phyloP scores from a whole-genome alignment of 179 eudicot species.

The Heliamphora pulchella region DNA sequence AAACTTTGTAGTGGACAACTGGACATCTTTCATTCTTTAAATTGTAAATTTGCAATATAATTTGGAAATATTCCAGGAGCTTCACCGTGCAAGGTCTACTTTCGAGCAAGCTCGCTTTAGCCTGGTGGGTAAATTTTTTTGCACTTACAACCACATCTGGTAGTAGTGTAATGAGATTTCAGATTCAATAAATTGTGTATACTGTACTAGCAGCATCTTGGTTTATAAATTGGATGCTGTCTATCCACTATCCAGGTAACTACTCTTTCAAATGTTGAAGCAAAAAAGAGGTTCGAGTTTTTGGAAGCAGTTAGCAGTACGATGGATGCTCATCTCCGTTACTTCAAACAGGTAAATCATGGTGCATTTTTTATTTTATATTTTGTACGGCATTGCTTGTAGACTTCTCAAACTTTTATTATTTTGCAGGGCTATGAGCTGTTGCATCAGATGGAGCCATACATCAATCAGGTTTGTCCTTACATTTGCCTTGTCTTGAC shows the following conservation, averaged over 20 bases:
- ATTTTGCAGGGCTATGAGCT: conserved; percentile 83
- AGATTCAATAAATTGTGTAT: not conserved
- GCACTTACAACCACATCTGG: not conserved
- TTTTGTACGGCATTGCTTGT: not conserved
- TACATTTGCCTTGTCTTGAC: not conserved
- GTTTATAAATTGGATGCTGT: conserved; percentile 14
- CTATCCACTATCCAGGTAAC: conserved; percentile 47
- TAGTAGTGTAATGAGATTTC: not conserved
- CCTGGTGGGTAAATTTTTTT: conserved; percentile 48
- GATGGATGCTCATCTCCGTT: conserved; percentile 98
- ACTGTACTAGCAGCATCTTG: conserved; percentile 11
- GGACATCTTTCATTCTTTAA: not conserved
- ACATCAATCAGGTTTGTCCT: conserved; percentile 76
- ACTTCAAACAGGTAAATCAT: conserved; percentile 76
- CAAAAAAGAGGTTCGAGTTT: conserved; percentile 95
- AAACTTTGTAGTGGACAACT: not conserved
- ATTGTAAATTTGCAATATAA: conserved; percentile 13
- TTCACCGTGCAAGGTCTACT: conserved; percentile 77
- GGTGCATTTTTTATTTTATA: not conserved
- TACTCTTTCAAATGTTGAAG: conserved; percentile 85
- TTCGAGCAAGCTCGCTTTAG: conserved; percentile 97
- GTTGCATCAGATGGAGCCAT: conserved; percentile 99
- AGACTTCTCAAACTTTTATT: conserved; percentile 5
- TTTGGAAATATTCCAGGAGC: conserved; percentile 55
- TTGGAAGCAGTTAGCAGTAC: conserved; percentile 97